phyloP scores from a whole-genome alignment of 495 filamentous ascomycete species.

The Xylaria telfairii region DNA sequence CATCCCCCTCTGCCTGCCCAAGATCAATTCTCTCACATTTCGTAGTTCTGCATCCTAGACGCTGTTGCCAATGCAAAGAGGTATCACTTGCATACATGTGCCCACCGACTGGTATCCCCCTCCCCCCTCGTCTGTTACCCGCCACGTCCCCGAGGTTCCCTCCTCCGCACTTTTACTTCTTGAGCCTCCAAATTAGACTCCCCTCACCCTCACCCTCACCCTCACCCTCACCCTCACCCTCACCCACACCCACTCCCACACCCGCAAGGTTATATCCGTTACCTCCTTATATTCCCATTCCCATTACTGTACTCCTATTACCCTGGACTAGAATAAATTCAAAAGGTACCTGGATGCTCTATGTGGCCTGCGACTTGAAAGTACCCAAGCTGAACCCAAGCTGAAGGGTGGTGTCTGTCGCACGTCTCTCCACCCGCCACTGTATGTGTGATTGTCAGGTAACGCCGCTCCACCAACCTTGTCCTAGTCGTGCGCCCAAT shows the following conservation, averaged over 20 bases:
- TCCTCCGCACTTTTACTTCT: constrained; percentile 10
- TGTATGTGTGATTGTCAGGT: background rate
- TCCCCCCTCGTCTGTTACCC: no score
- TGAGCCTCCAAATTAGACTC: background rate
- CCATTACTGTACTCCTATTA: background rate
- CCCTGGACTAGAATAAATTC: background rate
- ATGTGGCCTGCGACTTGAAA: background rate
- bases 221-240: background rate
- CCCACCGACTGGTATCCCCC: background rate
- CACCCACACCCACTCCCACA: no score
- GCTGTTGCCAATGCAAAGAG: background rate
- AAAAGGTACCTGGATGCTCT: background rate
- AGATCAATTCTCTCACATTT: background rate
- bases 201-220: background rate
- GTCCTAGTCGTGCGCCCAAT: background rate
- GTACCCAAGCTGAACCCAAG: no score
- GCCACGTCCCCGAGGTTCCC: background rate
- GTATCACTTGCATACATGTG: background rate
- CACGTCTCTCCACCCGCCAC: background rate
- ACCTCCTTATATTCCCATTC: background rate
- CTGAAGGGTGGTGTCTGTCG: background rate
- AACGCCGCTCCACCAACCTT: background rate
- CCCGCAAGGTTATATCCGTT: background rate
- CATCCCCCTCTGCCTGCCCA: background rate
- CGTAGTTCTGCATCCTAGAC: background rate